phyloP scores from a whole-genome alignment of 371 early-diverging fungal genomes.

The Fennellomyces sp. region DNA sequence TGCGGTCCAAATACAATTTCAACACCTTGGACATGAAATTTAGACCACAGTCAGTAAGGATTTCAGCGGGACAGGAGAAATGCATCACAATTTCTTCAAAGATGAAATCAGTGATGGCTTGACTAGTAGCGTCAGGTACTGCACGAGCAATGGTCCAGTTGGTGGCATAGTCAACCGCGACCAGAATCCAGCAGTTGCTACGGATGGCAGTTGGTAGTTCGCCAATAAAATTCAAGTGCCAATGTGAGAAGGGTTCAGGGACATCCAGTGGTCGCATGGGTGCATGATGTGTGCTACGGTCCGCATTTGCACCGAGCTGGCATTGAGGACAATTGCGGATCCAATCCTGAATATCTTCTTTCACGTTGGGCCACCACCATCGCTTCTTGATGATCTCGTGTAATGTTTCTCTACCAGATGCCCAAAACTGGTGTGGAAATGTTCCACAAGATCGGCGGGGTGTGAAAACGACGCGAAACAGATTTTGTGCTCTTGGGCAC shows the following conservation, averaged over 20 bases:
- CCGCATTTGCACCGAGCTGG: conserved; percentile 8
- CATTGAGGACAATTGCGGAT: conserved; percentile 15
- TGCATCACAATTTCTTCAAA: conserved; percentile 25
- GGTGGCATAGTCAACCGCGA: neutral
- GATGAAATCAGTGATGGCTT: neutral
- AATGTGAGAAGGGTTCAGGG: too few species aligned
- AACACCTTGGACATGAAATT: conserved; percentile 8
- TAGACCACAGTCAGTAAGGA: neutral
- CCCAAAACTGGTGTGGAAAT: too few species aligned
- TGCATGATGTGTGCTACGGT: neutral
- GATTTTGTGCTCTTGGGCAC: too few species aligned
- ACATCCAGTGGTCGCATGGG: too few species aligned
- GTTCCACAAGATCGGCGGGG: too few species aligned
- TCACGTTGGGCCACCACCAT: conserved; percentile 17
- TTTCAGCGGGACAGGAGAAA: conserved; percentile 25
- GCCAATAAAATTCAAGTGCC: too few species aligned
- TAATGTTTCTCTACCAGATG: conserved; percentile 16
- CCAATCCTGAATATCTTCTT: too few species aligned
- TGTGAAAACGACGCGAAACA: too few species aligned
- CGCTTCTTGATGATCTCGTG: conserved; percentile 9
- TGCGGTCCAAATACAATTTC: neutral
- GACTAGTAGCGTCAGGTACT: neutral
- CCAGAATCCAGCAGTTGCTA: conserved; percentile 13
- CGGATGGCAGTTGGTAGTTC: neutral
- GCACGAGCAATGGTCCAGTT: too few species aligned